A percentile compares a stretch with the other conserved stretches of the same genome.
Evolutionary conservation across 225 moss, liverwort and hornwort genomes (phyloP).

Genomic region (Ulota crispa): DNA sequence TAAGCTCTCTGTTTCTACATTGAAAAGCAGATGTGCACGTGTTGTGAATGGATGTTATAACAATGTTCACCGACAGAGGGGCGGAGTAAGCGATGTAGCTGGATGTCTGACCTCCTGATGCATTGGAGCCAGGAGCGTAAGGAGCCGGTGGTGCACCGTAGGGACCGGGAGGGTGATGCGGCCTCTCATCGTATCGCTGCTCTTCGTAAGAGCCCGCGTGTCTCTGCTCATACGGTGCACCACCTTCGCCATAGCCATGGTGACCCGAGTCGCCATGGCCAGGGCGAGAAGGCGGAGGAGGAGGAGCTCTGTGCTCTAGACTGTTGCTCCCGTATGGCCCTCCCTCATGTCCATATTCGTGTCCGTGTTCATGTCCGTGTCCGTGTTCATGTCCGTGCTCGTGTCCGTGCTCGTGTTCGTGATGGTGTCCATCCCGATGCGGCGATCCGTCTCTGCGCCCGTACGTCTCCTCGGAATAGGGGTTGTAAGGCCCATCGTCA

Average conservation of each 20-base stretch:
- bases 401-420: no score
- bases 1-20: neutral
- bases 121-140: conserved; percentile 31
- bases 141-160: conserved; percentile 11
- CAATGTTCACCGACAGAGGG: neutral
- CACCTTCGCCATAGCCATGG: conserved; percentile 27
- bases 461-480: conserved; percentile 28
- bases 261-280: conserved; percentile 19
- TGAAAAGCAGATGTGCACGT: neutral
- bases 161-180: no score
- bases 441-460: neutral
- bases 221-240: conserved; percentile 15
- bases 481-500: conserved; percentile 35
- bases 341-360: neutral
- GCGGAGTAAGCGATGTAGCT: neutral
- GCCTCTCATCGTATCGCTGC: conserved; percentile 23
- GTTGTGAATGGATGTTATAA: neutral
- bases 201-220: conserved; percentile 17
- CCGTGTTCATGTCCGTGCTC: no score
- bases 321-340: conserved; percentile 15
- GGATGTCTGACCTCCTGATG: conserved; percentile 34
- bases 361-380: no score
- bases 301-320: conserved; percentile 40
- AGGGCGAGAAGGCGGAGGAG: conserved; percentile 40
- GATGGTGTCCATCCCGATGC: no score